Percentiles rank a stretch among this genome's conserved stretches.
phyloP scores from a whole-genome alignment of 768 basidiomycete genomes.

The Boletus tylopilopsis region DNA sequence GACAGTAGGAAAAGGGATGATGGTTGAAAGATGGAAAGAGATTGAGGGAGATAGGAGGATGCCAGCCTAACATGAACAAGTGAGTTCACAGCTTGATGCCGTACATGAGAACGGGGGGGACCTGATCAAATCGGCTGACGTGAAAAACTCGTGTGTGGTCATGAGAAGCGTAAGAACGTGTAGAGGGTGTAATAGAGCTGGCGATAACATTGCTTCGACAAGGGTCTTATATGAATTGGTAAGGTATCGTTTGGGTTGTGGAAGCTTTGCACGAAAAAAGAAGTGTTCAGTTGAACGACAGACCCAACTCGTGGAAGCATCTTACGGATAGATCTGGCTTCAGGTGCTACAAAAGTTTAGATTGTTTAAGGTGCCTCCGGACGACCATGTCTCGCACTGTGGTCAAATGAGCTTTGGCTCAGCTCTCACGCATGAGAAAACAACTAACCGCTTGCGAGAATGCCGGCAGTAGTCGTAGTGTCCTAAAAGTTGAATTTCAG shows the following conservation, averaged over 20 bases:
- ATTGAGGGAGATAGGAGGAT: background rate
- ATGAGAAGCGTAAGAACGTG: conserved; percentile 7
- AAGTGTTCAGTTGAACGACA: background rate
- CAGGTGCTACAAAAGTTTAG: conserved; percentile 52
- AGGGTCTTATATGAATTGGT: conserved; percentile 5
- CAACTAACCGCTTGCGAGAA: conserved; percentile 66
- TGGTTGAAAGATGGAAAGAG: conserved; percentile 2
- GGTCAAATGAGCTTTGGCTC: conserved; percentile 3
- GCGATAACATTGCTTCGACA: conserved; percentile 15
- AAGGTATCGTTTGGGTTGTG: background rate
- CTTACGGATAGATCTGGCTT: conserved; percentile 7
- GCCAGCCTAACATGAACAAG: background rate
- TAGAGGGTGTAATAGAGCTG: conserved; percentile 4
- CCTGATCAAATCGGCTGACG: background rate
- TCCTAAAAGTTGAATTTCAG: conserved; percentile 40
- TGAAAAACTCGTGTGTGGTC: conserved; percentile 3
- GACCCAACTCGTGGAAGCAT: too few relatives aligned
- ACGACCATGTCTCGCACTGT: conserved; percentile 80
- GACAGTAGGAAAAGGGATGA: background rate
- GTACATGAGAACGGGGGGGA: background rate
- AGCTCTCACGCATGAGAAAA: background rate
- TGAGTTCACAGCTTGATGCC: background rate
- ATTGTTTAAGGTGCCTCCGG: conserved; percentile 71
- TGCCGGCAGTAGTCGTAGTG: conserved; percentile 67
- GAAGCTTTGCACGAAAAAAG: background rate